These are phyloP conservation scores for Podospora australis DNA, from an alignment of 495 filamentous ascomycete species.

Conservation along the genomic window DNA sequence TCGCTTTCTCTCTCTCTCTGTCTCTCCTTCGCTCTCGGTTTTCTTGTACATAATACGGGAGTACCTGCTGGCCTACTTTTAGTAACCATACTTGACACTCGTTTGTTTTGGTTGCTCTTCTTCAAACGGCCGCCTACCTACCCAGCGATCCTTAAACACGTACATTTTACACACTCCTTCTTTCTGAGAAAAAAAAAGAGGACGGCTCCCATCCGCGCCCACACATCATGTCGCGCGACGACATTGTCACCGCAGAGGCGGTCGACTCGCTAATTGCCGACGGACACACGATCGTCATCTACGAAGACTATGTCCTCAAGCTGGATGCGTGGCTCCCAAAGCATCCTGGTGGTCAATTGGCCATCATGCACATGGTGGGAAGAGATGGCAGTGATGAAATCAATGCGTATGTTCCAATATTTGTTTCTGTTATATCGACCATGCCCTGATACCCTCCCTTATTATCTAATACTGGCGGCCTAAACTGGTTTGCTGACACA, in stretches of 20 bases:
- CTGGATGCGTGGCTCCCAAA: slow-evolving; percentile 40
- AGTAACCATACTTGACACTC: too few species aligned
- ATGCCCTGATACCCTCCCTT: background rate
- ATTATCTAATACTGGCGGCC: background rate
- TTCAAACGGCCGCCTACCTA: background rate
- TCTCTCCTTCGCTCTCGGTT: background rate
- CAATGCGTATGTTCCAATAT: slow-evolving; percentile 27
- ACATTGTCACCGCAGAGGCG: slow-evolving; percentile 19
- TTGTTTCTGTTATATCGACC: background rate
- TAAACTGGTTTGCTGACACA: slow-evolving; percentile 15
- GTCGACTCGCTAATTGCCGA: slow-evolving; percentile 38
- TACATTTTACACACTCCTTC: background rate
- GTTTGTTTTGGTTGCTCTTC: too few species aligned
- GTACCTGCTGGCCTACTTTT: too few species aligned
- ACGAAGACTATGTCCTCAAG: slow-evolving; percentile 35
- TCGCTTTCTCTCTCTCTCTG: background rate
- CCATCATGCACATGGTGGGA: slow-evolving; percentile 45
- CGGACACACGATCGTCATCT: slow-evolving; percentile 40
- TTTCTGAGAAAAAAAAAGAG: background rate
- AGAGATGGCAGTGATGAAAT: slow-evolving; percentile 49
- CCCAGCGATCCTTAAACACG: background rate
- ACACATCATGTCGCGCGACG: slow-evolving; percentile 10
- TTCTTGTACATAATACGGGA: background rate
- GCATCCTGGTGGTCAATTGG: slow-evolving; percentile 41
- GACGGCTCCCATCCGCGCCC: background rate